Conservation (phyloP, 2,329 filamentous ascomycete species). For the Epichloe typhina region DNA sequence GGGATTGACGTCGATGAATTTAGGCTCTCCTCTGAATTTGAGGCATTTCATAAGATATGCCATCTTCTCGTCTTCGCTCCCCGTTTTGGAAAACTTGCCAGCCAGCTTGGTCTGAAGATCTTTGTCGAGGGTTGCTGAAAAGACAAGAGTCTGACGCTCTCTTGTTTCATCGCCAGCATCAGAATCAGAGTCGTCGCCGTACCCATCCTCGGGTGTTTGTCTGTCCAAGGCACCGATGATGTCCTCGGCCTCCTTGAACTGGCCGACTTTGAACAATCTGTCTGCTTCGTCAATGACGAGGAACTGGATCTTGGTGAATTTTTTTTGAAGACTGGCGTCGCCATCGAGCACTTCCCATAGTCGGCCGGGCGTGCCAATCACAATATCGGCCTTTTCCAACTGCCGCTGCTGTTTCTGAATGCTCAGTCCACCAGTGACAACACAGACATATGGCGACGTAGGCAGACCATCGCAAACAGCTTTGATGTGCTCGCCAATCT, state of each 20-base stretch:
- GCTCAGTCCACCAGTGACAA: constrained; percentile 82
- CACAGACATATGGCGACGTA: constrained; percentile 60
- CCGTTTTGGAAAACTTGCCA: constrained; percentile 39
- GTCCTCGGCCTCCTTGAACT: constrained; percentile 88
- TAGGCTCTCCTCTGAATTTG: constrained; percentile 74
- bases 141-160: constrained; percentile 76
- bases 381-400: constrained; percentile 71
- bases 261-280: constrained; percentile 76
- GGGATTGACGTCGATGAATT: constrained; percentile 87
- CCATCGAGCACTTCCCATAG: constrained; percentile 87
- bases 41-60: constrained; percentile 85
- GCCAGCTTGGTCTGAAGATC: constrained; percentile 81
- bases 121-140: constrained; percentile 92
- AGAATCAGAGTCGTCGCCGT: constrained; percentile 27
- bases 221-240: constrained; percentile 73
- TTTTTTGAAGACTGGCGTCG: constrained; percentile 52
- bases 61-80: constrained; percentile 66
- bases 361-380: constrained; percentile 86
- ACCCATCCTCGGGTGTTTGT: constrained; percentile 46
- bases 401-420: constrained; percentile 90
- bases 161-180: constrained; percentile 29
- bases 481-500: constrained; percentile 72
- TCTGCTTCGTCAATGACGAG: constrained; percentile 92
- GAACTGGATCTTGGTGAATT: constrained; percentile 64
- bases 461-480: constrained; percentile 52